Percentiles rank a stretch among this genome's conserved stretches.
Evolutionary conservation across 1,139 yeast genomes (phyloP).

Genomic region (Debaryomycetaceae sp.): DNA sequence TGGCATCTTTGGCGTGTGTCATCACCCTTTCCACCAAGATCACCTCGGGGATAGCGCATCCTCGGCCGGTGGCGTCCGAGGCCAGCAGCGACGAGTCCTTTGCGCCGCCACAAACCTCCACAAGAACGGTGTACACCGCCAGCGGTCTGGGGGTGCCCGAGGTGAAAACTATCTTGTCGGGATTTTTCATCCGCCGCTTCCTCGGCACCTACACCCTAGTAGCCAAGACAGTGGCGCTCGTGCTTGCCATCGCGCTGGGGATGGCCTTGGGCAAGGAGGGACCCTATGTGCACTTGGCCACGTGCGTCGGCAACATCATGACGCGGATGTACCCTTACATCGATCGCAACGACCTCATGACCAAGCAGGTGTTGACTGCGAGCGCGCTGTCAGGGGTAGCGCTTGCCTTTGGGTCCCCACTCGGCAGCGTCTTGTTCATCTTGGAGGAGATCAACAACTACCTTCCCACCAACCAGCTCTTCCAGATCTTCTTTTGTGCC

Average conservation of each 20-base stretch:
- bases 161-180: constrained; percentile 53
- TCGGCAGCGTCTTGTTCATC: constrained; percentile 65
- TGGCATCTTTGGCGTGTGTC: constrained; percentile 45
- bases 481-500: constrained; percentile 59
- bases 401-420: constrained; percentile 65
- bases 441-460: constrained; percentile 63
- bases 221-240: constrained; percentile 47
- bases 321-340: constrained; percentile 50
- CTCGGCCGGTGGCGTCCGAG: no score
- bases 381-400: constrained; percentile 70
- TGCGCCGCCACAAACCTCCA: no score
- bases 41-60: no score
- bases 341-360: constrained; percentile 46
- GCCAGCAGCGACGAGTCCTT: no score
- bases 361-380: constrained; percentile 58
- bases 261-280: constrained; percentile 68
- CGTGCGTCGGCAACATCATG: constrained; percentile 60
- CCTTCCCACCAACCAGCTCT: constrained; percentile 53
- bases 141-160: constrained; percentile 67
- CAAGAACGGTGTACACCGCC: constrained; percentile 46
- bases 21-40: constrained; percentile 49
- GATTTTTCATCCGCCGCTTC: constrained; percentile 52
- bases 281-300: constrained; percentile 67
- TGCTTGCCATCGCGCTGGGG: constrained; percentile 64
- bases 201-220: constrained; percentile 53